Conservation (phyloP, 225 moss, liverwort and hornwort genomes). For the Polytrichum commune region DNA sequence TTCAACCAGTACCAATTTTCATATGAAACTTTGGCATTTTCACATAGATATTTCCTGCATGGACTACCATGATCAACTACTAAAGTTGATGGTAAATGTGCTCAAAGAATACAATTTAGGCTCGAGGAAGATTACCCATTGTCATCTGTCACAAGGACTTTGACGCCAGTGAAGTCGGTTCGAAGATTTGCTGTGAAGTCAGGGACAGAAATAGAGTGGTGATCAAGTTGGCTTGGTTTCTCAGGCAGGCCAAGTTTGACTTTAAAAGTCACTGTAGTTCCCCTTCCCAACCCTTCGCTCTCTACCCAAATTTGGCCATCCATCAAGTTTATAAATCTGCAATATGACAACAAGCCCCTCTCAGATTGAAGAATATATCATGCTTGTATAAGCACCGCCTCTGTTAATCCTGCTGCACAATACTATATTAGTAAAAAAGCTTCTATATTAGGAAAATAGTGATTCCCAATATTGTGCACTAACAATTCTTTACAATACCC, state of each 20-base stretch:
- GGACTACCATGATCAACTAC: too few species aligned
- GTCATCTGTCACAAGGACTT: slow-evolving; percentile 70
- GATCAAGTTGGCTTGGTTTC: slow-evolving; percentile 47
- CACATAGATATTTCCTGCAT: neutral
- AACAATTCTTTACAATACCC: too few species aligned
- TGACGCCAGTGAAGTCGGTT: slow-evolving; percentile 61
- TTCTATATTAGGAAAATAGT: too few species aligned
- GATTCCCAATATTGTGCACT: too few species aligned
- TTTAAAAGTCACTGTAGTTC: slow-evolving; percentile 49
- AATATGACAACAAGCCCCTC: neutral
- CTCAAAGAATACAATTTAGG: neutral
- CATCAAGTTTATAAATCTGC: slow-evolving; percentile 69
- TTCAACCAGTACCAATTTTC: neutral
- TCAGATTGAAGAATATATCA: too few species aligned
- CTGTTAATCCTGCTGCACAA: too few species aligned
- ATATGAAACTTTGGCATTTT: neutral
- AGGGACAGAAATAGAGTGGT: slow-evolving; percentile 35
- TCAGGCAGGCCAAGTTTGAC: slow-evolving; percentile 58
- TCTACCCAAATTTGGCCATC: slow-evolving; percentile 66
- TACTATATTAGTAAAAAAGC: too few species aligned
- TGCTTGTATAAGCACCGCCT: too few species aligned
- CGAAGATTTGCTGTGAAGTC: slow-evolving; percentile 36
- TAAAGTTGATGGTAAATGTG: too few species aligned
- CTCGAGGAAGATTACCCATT: slow-evolving; percentile 47
- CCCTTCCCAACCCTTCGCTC: slow-evolving; percentile 62